Conservation (phyloP, 2,329 filamentous ascomycete species). For the Xylariaceae sp. region DNA sequence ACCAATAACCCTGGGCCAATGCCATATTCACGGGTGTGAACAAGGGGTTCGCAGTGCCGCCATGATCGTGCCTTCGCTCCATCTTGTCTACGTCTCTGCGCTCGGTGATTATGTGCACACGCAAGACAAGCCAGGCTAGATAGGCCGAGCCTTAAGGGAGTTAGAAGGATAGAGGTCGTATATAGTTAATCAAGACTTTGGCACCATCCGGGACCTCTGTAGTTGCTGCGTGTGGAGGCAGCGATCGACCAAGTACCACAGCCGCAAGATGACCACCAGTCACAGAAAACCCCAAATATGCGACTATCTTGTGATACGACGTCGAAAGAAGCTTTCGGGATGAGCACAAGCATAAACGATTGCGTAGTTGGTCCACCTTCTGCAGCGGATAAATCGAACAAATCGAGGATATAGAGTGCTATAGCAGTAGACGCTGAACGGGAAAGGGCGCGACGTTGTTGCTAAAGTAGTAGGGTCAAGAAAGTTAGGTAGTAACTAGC, state of each 20-base stretch:
- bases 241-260: background rate
- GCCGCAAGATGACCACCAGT: background rate
- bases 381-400: background rate
- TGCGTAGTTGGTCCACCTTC: background rate
- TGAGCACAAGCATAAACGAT: background rate
- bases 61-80: constrained; percentile 39
- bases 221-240: background rate
- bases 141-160: background rate
- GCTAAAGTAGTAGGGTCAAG: background rate
- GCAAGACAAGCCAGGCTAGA: background rate
- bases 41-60: constrained; percentile 38
- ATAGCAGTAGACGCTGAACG: background rate
- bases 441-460: background rate
- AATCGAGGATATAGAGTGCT: background rate
- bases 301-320: background rate
- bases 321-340: background rate
- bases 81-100: constrained; percentile 30
- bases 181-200: background rate
- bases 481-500: background rate
- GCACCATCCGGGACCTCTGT: background rate
- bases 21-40: constrained; percentile 56
- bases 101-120: background rate
- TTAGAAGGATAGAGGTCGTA: background rate
- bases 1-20: constrained; percentile 65
- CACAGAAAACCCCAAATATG: background rate